Percentiles rank a stretch among this genome's conserved stretches.
Conservation (phyloP, 805 yeast genomes). For the Yarrowia divulgata region DNA sequence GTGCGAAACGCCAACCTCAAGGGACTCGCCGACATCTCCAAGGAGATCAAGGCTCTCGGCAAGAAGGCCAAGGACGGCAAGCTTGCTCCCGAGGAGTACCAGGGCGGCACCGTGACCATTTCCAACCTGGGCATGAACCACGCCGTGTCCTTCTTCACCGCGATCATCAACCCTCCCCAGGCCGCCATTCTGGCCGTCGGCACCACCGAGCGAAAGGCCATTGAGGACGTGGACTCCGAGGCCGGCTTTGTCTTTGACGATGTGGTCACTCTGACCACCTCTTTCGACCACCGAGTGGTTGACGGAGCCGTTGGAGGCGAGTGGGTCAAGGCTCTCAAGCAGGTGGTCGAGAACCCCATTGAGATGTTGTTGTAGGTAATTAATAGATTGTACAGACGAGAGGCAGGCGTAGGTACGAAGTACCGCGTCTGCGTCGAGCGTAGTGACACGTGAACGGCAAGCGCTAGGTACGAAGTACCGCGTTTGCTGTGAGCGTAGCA, state of each 20-base stretch:
- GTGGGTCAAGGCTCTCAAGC: constrained; percentile 90
- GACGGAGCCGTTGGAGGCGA: constrained; percentile 99
- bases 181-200: constrained; percentile 93
- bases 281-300: constrained; percentile 96
- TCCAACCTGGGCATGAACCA: constrained; percentile 99
- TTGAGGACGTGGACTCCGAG: constrained; percentile 89
- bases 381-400: constrained; percentile 3
- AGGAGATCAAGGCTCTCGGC: constrained; percentile 88
- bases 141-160: constrained; percentile 91
- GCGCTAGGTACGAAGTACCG: too few relatives aligned
- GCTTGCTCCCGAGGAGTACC: constrained; percentile 94
- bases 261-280: constrained; percentile 89
- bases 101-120: constrained; percentile 98
- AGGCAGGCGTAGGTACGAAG: neutral
- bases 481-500: too few relatives aligned
- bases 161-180: constrained; percentile 98
- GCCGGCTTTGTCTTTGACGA: constrained; percentile 93
- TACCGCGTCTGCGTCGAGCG: too few relatives aligned
- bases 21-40: constrained; percentile 84
- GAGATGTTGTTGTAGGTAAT: constrained; percentile 76
- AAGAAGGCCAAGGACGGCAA: constrained; percentile 95
- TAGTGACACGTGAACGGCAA: too few relatives aligned
- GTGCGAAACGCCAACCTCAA: constrained; percentile 85
- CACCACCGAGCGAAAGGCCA: constrained; percentile 89
- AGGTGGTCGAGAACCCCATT: constrained; percentile 92